Percentiles rank a stretch among this genome's conserved stretches.
These are phyloP conservation scores for Citropsis articulata DNA, from an alignment of 345 rosid species.

Conservation along the genomic window DNA sequence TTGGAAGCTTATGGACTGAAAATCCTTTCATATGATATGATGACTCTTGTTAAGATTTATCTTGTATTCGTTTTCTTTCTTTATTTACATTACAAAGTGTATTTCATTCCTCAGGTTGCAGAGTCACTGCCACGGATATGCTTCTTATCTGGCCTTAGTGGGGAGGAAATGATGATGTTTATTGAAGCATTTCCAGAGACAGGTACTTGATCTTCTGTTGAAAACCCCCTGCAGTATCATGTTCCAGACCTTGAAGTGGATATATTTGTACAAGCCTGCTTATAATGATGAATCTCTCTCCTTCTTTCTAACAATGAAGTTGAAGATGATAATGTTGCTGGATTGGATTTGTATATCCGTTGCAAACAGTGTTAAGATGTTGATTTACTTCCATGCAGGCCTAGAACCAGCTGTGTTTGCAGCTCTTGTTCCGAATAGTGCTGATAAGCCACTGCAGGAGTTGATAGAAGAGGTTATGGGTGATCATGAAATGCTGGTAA, in stretches of 20 bases:
- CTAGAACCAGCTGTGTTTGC: constrained; percentile 77
- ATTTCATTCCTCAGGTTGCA: constrained; percentile 42
- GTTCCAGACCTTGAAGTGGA: neutral
- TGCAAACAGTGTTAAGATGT: neutral
- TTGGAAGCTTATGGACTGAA: neutral
- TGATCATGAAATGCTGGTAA: constrained; percentile 88
- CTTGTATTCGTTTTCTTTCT: neutral
- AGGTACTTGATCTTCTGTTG: constrained; percentile 34
- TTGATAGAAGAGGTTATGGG: constrained; percentile 84
- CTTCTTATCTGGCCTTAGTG: constrained; percentile 80
- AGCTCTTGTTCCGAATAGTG: constrained; percentile 82
- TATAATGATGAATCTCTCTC: neutral
- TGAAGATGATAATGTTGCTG: neutral
- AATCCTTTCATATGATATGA: neutral
- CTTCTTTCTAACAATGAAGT: neutral
- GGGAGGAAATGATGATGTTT: constrained; percentile 97
- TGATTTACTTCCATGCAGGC: constrained; percentile 36
- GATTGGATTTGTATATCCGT: neutral
- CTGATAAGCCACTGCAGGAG: constrained; percentile 62
- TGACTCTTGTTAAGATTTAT: neutral
- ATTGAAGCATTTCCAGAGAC: constrained; percentile 80
- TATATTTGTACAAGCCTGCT: neutral
- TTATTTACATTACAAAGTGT: neutral
- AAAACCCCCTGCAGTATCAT: no score
- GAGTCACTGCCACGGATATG: constrained; percentile 72